Conservation (phyloP, 352 stramenopile species). For the Hyaloperonospora arabidopsidis region DNA sequence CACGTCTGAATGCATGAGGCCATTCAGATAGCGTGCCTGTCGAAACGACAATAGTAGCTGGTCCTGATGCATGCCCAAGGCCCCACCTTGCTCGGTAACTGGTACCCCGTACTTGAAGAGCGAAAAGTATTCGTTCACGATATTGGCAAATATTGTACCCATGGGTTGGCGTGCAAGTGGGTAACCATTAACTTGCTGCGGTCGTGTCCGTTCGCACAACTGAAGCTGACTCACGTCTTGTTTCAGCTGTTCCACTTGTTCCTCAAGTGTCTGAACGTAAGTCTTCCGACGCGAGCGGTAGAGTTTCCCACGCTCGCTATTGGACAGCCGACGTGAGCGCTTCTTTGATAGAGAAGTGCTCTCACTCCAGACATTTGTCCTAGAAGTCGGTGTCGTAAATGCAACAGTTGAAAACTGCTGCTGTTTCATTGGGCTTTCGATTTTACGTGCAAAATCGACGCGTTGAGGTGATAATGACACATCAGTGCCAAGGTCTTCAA, state of each 20-base stretch:
- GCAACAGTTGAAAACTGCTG: background rate
- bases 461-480: conserved; percentile 8
- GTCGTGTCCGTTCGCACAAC: conserved; percentile 9
- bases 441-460: conserved; percentile 7
- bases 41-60: conserved; percentile 24
- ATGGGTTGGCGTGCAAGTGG: conserved; percentile 13
- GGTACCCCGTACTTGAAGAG: conserved; percentile 55
- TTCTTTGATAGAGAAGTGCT: conserved; percentile 27
- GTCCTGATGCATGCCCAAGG: conserved; percentile 9
- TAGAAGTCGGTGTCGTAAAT: background rate
- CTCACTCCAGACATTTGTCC: background rate
- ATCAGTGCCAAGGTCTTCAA: background rate
- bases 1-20: conserved; percentile 43
- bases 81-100: conserved; percentile 15
- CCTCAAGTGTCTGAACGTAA: conserved; percentile 36
- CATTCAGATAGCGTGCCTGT: conserved; percentile 29
- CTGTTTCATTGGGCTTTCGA: conserved; percentile 3
- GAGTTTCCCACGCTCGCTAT: conserved; percentile 56
- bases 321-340: conserved; percentile 38
- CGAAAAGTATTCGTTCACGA: conserved; percentile 56
- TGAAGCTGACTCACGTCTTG: conserved; percentile 35
- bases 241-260: conserved; percentile 44
- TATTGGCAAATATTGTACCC: conserved; percentile 24
- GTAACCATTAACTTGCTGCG: conserved; percentile 18
- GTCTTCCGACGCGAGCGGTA: conserved; percentile 47